A percentile compares a stretch with the other conserved stretches of the same genome.
phyloP scores from a whole-genome alignment of 2,329 filamentous ascomycete species.

The Polychaeton citri region DNA sequence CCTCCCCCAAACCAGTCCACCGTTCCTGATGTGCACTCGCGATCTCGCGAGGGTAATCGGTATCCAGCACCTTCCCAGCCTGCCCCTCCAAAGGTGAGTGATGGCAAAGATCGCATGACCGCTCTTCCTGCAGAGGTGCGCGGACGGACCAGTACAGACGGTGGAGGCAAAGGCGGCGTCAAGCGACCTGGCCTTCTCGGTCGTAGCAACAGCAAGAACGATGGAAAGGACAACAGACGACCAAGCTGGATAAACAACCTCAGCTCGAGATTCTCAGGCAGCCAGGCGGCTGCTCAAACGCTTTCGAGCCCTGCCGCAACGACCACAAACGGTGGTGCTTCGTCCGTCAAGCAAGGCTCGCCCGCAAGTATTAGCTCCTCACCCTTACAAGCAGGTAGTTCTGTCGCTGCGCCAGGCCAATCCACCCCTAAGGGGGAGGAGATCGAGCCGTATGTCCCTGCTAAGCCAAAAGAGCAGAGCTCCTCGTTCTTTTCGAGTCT shows the following conservation, averaged over 20 bases:
- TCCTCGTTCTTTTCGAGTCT: conserved; percentile 69
- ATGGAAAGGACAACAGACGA: conserved; percentile 32
- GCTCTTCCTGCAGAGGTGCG: background rate
- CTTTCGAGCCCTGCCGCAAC: conserved; percentile 29
- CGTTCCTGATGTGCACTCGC: background rate
- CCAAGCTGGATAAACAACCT: conserved; percentile 90
- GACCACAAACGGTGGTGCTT: background rate
- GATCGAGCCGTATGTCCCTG: conserved; percentile 53
- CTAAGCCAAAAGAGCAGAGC: conserved; percentile 53
- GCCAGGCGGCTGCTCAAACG: too few species aligned
- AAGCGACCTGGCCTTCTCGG: conserved; percentile 29
- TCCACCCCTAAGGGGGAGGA: conserved; percentile 17
- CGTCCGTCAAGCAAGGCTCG: background rate
- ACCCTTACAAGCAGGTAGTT: conserved; percentile 14
- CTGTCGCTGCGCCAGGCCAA: conserved; percentile 13
- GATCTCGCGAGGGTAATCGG: background rate
- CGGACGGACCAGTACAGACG: background rate
- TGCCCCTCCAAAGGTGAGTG: background rate
- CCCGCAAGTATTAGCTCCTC: conserved; percentile 1
- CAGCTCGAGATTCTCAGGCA: conserved; percentile 73
- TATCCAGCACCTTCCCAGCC: background rate
- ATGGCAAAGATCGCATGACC: background rate
- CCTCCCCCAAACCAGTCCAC: background rate
- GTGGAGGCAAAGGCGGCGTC: background rate
- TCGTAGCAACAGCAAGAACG: conserved; percentile 26